These are phyloP conservation scores for Quercus phellos DNA, from an alignment of 331 rosid genomes.

Conservation along the genomic window DNA sequence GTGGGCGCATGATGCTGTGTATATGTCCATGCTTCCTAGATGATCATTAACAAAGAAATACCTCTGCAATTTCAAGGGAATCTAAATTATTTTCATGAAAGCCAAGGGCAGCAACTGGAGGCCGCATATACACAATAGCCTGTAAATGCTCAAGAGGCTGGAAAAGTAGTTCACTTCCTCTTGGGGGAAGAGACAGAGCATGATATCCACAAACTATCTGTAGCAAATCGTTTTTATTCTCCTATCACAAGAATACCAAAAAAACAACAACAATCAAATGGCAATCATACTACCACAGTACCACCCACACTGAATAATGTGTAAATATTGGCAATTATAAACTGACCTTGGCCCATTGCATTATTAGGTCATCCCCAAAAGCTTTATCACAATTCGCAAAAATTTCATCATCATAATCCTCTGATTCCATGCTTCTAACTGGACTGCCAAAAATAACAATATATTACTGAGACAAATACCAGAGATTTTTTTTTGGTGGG, in stretches of 20 bases:
- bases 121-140: slow-evolving; percentile 61
- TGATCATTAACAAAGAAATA: slow-evolving; percentile 27
- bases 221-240: slow-evolving; percentile 72
- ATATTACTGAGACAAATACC: slow-evolving; percentile 33
- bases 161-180: slow-evolving; percentile 62
- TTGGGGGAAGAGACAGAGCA: slow-evolving; percentile 54
- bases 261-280: slow-evolving; percentile 23
- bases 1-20: neutral
- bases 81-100: slow-evolving; percentile 40
- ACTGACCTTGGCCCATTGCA: slow-evolving; percentile 95
- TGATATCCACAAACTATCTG: slow-evolving; percentile 84
- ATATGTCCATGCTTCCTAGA: neutral
- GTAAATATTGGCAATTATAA: slow-evolving; percentile 22
- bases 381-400: slow-evolving; percentile 55
- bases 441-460: slow-evolving; percentile 78
- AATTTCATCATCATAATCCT: slow-evolving; percentile 66
- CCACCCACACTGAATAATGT: slow-evolving; percentile 15
- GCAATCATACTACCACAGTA: slow-evolving; percentile 25
- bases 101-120: slow-evolving; percentile 59
- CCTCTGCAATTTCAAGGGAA: slow-evolving; percentile 49
- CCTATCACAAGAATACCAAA: slow-evolving; percentile 47
- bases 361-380: slow-evolving; percentile 54
- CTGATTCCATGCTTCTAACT: slow-evolving; percentile 69
- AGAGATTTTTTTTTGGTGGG: neutral
- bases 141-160: slow-evolving; percentile 91